A percentile compares a stretch with the other conserved stretches of the same genome.
Conservation (phyloP, 2,329 filamentous ascomycete genomes). For the Colletotrichum cereale region DNA sequence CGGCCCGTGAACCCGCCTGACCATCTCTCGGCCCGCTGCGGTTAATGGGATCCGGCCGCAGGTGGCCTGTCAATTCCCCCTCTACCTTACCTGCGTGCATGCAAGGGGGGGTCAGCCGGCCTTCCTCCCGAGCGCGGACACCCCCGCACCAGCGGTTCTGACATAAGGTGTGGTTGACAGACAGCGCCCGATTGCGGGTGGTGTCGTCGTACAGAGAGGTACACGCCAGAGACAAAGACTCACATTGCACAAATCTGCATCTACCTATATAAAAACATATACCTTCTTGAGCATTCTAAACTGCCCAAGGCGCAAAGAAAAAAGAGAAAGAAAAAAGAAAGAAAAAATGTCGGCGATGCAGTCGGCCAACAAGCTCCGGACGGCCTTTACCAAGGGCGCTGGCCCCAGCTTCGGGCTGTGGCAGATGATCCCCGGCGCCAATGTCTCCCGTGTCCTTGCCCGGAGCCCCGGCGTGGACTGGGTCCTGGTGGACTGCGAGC, state of each 20-base stretch:
- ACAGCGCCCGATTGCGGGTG: not conserved
- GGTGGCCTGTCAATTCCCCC: not conserved
- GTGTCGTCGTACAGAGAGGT: not conserved
- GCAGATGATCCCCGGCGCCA: conserved; percentile 73
- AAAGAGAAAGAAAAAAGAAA: not conserved
- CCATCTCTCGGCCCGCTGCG: conserved; percentile 14
- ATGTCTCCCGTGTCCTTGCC: conserved; percentile 71
- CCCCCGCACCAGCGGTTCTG: conserved; percentile 9
- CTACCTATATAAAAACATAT: not conserved
- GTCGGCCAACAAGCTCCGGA: conserved; percentile 61
- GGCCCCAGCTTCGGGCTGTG: conserved; percentile 68
- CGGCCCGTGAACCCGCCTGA: conserved; percentile 7
- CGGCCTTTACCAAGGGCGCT: conserved; percentile 60
- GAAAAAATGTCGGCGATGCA: conserved; percentile 52
- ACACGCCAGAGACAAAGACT: not conserved
- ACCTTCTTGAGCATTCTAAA: too few relatives aligned
- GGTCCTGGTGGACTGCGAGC: conserved; percentile 71
- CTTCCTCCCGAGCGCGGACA: not conserved
- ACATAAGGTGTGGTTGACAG: conserved; percentile 13
- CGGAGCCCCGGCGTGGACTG: conserved; percentile 73
- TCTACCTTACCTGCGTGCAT: not conserved
- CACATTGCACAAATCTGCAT: not conserved
- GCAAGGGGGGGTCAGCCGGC: conserved; percentile 4
- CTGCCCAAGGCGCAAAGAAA: not conserved
- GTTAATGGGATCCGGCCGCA: not conserved